Percentiles rank a stretch among this genome's conserved stretches.
phyloP scores from a whole-genome alignment of 148 eudicot genomes.

The Gaultheria prostrata region DNA sequence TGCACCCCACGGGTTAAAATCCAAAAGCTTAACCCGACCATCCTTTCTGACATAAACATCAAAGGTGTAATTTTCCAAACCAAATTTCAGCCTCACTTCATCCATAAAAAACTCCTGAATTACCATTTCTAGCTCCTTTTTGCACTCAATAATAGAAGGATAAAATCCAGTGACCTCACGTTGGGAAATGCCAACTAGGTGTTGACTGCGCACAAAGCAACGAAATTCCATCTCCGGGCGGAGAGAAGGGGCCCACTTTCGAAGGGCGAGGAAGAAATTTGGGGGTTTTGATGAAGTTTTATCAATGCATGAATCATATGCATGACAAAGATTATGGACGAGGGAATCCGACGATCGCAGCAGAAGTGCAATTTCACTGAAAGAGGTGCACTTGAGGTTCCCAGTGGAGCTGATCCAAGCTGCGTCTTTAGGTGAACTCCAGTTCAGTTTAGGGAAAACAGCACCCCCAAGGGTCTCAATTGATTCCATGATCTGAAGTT shows the following conservation, averaged over 20 bases:
- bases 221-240: slow-evolving; percentile 92
- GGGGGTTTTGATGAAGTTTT: slow-evolving; percentile 59
- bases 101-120: slow-evolving; percentile 52
- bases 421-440: slow-evolving; percentile 92
- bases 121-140: slow-evolving; percentile 36
- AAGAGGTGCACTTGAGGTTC: slow-evolving; percentile 65
- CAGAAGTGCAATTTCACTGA: slow-evolving; percentile 77
- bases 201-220: slow-evolving; percentile 53
- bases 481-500: slow-evolving; percentile 55
- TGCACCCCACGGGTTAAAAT: slow-evolving; percentile 89
- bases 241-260: slow-evolving; percentile 78
- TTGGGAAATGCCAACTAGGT: slow-evolving; percentile 71
- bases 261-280: slow-evolving; percentile 66
- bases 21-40: slow-evolving; percentile 63
- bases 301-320: slow-evolving; percentile 75
- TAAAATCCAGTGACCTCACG: slow-evolving; percentile 87
- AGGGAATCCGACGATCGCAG: slow-evolving; percentile 75
- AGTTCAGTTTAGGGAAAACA: slow-evolving; percentile 80
- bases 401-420: slow-evolving; percentile 94
- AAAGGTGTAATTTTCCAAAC: slow-evolving; percentile 68
- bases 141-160: slow-evolving; percentile 53
- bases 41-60: slow-evolving; percentile 70
- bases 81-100: slow-evolving; percentile 48
- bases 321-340: slow-evolving; percentile 75
- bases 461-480: slow-evolving; percentile 74